phyloP scores from a whole-genome alignment of 78 protist genomes.

The Polysphondylium violaceum region DNA sequence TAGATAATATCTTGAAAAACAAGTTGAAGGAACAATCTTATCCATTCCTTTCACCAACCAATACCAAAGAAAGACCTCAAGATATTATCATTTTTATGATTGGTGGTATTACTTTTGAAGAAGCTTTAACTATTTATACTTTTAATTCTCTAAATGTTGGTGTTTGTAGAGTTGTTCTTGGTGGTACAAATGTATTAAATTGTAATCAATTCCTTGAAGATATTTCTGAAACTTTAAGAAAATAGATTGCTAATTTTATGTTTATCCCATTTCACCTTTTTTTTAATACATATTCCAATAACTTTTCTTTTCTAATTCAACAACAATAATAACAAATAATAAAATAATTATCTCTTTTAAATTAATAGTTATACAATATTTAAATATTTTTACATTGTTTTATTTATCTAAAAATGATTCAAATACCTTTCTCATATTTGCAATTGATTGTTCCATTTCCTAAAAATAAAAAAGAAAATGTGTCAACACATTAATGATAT shows the following conservation, averaged over 20 bases:
- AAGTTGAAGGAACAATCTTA: slow-evolving; percentile 71
- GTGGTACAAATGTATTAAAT: slow-evolving; percentile 90
- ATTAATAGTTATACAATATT: not conserved
- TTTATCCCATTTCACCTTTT: not conserved
- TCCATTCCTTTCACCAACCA: slow-evolving; percentile 57
- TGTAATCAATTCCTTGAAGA: slow-evolving; percentile 50
- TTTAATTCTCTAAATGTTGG: slow-evolving; percentile 74
- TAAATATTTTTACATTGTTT: too few relatives aligned
- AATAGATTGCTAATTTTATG: too few relatives aligned
- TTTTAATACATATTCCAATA: not conserved
- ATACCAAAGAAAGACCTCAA: slow-evolving; percentile 50
- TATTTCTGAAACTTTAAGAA: slow-evolving; percentile 3
- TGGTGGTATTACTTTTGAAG: slow-evolving; percentile 97
- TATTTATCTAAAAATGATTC: too few relatives aligned
- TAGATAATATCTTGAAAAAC: slow-evolving; percentile 77
- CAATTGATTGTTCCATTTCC: not conserved
- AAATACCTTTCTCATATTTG: too few relatives aligned
- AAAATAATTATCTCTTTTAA: not conserved
- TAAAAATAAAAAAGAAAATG: not conserved
- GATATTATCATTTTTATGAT: slow-evolving; percentile 92
- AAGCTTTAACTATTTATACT: slow-evolving; percentile 83
- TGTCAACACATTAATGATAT: too few relatives aligned
- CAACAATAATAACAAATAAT: not conserved
- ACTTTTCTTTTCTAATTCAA: too few relatives aligned
- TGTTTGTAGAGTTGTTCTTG: slow-evolving; percentile 74